Conservation (phyloP, 2,329 filamentous ascomycete species). For the Talaromyces sp. region DNA sequence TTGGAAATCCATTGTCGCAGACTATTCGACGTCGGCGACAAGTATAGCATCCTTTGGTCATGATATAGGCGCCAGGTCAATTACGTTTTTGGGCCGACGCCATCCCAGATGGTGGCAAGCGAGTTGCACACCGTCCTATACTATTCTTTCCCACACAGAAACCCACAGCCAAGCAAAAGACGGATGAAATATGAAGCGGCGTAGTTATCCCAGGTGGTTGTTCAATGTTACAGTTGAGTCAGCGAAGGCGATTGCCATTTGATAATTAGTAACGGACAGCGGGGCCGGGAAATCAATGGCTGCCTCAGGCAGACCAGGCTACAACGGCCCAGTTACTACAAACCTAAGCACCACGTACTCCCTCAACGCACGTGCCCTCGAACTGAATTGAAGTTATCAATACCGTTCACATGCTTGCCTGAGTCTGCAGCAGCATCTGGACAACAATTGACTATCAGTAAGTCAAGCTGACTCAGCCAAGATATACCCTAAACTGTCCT, state of each 20-base stretch:
- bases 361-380: not conserved
- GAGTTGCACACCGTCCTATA: not conserved
- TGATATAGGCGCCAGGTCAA: conserved; percentile 20
- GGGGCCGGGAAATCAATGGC: not conserved
- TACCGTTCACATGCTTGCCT: not conserved
- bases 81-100: not conserved
- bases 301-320: not conserved
- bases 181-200: not conserved
- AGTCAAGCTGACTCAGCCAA: not conserved
- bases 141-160: not conserved
- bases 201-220: not conserved
- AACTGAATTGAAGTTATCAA: not conserved
- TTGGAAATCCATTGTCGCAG: conserved; percentile 42
- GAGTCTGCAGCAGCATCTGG: not conserved
- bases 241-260: not conserved
- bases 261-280: not conserved
- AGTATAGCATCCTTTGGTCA: conserved; percentile 44
- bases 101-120: conserved; percentile 4
- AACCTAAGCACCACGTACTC: no score
- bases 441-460: not conserved
- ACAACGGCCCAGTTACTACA: not conserved
- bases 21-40: conserved; percentile 44
- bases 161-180: not conserved
- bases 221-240: not conserved
- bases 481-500: not conserved